phyloP scores from a whole-genome alignment of 2,329 filamentous ascomycete species.

The Colletotrichum tofieldiae region DNA sequence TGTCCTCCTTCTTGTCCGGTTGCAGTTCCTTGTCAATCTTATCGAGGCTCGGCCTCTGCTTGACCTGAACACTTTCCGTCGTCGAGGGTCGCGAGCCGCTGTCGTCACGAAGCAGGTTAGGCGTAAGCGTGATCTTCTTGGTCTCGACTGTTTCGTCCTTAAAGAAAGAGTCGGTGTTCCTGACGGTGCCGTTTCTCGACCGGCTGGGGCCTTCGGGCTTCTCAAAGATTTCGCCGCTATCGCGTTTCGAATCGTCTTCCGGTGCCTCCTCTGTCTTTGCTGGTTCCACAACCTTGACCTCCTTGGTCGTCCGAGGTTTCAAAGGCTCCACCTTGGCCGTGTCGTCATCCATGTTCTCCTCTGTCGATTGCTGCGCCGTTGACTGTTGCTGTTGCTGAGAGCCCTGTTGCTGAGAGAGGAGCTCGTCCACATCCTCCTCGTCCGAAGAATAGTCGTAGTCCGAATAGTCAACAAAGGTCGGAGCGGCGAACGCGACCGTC shows the following conservation, averaged over 20 bases:
- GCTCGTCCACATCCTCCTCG: slow-evolving; percentile 74
- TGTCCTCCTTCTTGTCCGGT: slow-evolving; percentile 81
- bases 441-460: slow-evolving; percentile 89
- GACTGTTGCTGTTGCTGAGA: slow-evolving; percentile 50
- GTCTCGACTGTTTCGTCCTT: slow-evolving; percentile 96
- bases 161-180: slow-evolving; percentile 97
- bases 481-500: slow-evolving; percentile 87
- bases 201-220: slow-evolving; percentile 69
- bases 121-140: slow-evolving; percentile 96
- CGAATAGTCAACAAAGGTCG: slow-evolving; percentile 90
- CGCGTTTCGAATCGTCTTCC: slow-evolving; percentile 58
- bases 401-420: slow-evolving; percentile 55
- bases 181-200: slow-evolving; percentile 87
- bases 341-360: slow-evolving; percentile 62
- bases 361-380: slow-evolving; percentile 48
- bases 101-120: slow-evolving; percentile 91
- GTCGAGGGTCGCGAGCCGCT: slow-evolving; percentile 65
- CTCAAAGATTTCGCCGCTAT: slow-evolving; percentile 79
- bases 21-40: slow-evolving; percentile 72
- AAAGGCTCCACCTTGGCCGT: slow-evolving; percentile 70
- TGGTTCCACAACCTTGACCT: slow-evolving; percentile 55
- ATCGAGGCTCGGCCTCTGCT: slow-evolving; percentile 79
- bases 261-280: slow-evolving; percentile 50
- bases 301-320: slow-evolving; percentile 63
- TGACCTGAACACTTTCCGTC: slow-evolving; percentile 70